phyloP scores from a whole-genome alignment of 805 yeast genomes.

The Ogataea neopini region DNA sequence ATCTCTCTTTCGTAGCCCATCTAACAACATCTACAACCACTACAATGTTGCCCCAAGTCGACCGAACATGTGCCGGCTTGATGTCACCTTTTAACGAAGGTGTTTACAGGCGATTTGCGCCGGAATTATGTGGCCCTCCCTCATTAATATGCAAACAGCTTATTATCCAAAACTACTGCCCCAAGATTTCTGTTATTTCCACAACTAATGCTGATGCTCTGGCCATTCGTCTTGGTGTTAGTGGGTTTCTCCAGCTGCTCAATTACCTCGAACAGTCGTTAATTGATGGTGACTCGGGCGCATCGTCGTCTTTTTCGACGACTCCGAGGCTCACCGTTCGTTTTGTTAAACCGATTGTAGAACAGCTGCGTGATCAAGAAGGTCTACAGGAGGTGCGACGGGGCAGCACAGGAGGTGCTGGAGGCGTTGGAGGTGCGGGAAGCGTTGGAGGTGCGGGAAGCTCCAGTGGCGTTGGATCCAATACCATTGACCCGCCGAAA shows the following conservation, averaged over 20 bases:
- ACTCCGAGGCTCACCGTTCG: constrained; percentile 25
- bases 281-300: constrained; percentile 23
- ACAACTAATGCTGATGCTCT: constrained; percentile 27
- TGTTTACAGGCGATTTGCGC: constrained; percentile 20
- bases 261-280: constrained; percentile 31
- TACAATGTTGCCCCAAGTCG: constrained; percentile 14
- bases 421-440: neutral
- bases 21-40: neutral
- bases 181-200: constrained; percentile 34
- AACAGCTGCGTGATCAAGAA: constrained; percentile 27
- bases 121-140: constrained; percentile 32
- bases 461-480: too few species aligned
- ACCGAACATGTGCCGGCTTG: constrained; percentile 17
- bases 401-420: constrained; percentile 3
- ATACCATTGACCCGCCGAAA: constrained; percentile 14
- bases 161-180: constrained; percentile 32
- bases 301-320: constrained; percentile 9
- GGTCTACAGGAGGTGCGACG: constrained; percentile 13
- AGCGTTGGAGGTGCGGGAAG: neutral
- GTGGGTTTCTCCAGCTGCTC: constrained; percentile 25
- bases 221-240: constrained; percentile 23
- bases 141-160: constrained; percentile 31
- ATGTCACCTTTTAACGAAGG: constrained; percentile 22
- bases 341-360: constrained; percentile 30
- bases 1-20: neutral